A percentile compares a stretch with the other conserved stretches of the same genome.
These are phyloP conservation scores for Sonneratia alba DNA, from an alignment of 345 rosid genomes.

Conservation along the genomic window DNA sequence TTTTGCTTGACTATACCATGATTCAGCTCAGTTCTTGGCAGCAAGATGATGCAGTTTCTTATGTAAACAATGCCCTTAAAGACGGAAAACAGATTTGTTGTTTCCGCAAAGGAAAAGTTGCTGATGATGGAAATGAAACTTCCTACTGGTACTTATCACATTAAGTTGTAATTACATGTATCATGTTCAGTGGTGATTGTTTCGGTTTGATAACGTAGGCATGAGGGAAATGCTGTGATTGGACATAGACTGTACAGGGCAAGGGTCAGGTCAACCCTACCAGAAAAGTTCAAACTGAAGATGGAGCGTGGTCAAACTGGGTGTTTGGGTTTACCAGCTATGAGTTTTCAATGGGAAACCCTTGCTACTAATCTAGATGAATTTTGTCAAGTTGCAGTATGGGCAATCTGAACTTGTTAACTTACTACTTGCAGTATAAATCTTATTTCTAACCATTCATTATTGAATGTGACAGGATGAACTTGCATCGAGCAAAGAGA, in stretches of 20 bases:
- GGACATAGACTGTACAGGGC: slow-evolving; percentile 80
- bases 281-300: slow-evolving; percentile 9
- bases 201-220: slow-evolving; percentile 30
- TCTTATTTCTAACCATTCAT: slow-evolving; percentile 10
- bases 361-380: slow-evolving; percentile 68
- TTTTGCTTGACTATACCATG: neutral
- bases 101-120: slow-evolving; percentile 62
- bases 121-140: slow-evolving; percentile 47
- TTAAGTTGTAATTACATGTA: slow-evolving; percentile 7
- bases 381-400: slow-evolving; percentile 50
- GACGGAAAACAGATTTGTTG: slow-evolving; percentile 31
- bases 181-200: slow-evolving; percentile 6
- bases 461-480: slow-evolving; percentile 41
- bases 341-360: slow-evolving; percentile 54
- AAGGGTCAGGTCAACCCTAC: slow-evolving; percentile 16
- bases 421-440: neutral
- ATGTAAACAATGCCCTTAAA: slow-evolving; percentile 44
- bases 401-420: slow-evolving; percentile 9
- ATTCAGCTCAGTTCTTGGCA: slow-evolving; percentile 16
- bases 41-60: slow-evolving; percentile 61
- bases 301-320: slow-evolving; percentile 25
- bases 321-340: slow-evolving; percentile 17
- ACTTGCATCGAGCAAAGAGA: slow-evolving; percentile 44
- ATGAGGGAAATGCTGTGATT: slow-evolving; percentile 51
- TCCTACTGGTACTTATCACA: slow-evolving; percentile 43